These are phyloP conservation scores for Aspergillus cristatus DNA, from an alignment of 495 filamentous ascomycete species.

Conservation along the genomic window DNA sequence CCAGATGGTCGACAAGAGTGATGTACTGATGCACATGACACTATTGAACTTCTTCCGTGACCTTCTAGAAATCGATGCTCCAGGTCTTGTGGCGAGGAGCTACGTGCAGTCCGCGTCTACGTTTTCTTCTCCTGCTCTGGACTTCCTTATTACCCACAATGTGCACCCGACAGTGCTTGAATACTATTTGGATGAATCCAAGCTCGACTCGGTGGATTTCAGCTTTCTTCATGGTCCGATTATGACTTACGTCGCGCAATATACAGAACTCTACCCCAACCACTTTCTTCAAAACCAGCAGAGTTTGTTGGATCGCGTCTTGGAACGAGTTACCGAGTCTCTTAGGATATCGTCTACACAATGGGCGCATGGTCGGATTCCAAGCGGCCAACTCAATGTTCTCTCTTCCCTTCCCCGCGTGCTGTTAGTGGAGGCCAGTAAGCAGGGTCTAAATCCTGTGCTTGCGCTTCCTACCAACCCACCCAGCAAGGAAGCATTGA, in stretches of 20 bases:
- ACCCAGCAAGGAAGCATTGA: slow-evolving; percentile 43
- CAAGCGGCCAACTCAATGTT: slow-evolving; percentile 46
- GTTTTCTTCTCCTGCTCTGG: slow-evolving; percentile 43
- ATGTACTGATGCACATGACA: slow-evolving; percentile 72
- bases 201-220: slow-evolving; percentile 41
- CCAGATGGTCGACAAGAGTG: slow-evolving; percentile 64
- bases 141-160: slow-evolving; percentile 43
- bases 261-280: slow-evolving; percentile 44
- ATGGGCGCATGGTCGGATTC: slow-evolving; percentile 43
- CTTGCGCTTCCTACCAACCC: slow-evolving; percentile 39
- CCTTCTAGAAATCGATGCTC: slow-evolving; percentile 43
- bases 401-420: slow-evolving; percentile 49
- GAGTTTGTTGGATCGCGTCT: slow-evolving; percentile 32
- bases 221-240: slow-evolving; percentile 44
- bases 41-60: slow-evolving; percentile 67
- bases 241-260: slow-evolving; percentile 50
- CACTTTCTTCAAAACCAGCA: slow-evolving; percentile 40
- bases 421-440: slow-evolving; percentile 41
- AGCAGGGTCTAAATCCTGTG: slow-evolving; percentile 35
- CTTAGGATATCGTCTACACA: slow-evolving; percentile 36
- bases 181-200: slow-evolving; percentile 44
- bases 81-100: slow-evolving; percentile 23
- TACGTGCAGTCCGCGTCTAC: slow-evolving; percentile 29
- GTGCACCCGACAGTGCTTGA: slow-evolving; percentile 41
- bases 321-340: slow-evolving; percentile 34